Base-by-base conservation (phyloP, 257 asterid genomes). In the Ilex aquifolium region DNA sequence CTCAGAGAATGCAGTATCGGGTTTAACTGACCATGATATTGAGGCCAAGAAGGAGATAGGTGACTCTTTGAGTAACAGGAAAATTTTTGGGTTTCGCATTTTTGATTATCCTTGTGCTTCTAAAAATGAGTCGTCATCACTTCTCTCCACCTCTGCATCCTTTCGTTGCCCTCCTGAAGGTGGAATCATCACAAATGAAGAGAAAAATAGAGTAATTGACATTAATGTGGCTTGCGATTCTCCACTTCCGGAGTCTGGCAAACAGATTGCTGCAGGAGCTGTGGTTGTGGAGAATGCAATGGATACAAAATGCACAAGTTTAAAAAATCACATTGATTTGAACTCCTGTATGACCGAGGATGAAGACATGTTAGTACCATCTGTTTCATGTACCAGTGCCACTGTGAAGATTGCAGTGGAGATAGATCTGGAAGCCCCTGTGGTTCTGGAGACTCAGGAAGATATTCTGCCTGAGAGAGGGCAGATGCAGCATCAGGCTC, bases 21-120 rank as follows among this genome's bases (percentile, higher is more conserved):
- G 69, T 56, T 66, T 67, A 55, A 77, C 73, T 65, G 81, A 68
- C 59, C 65, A 60, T 17, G 74, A 56, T 62, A 60, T 63, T 68
- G 54, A 53, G 56, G 60, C 46, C 21, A 59, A 65, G 31, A 68
- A 66, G 50, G 88, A 76, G 78, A 64, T n/a, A 42, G 27, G 57
- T 13, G 79, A 70, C 73, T 70, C 68, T 64, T 76, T 49, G 63
- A 70, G 66, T 55, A 78, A 70, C 31, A 77, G 81, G 65, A 91
- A 76, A 73, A 82, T 86, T 71, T 78, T 86, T 13, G 95, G 95
- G 56, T 68, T 88, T 77, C 89, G 96, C 66, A 75, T 91, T 68
- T 80, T 82, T 68, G 90, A 83, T 17, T 67, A 62, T 67, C 65
- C 68, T 0, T 16, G 58, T 49, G 77, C 69, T 69, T 59, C 59